phyloP scores from a whole-genome alignment of 2,329 filamentous ascomycete species.

The Diaporthe eres region DNA sequence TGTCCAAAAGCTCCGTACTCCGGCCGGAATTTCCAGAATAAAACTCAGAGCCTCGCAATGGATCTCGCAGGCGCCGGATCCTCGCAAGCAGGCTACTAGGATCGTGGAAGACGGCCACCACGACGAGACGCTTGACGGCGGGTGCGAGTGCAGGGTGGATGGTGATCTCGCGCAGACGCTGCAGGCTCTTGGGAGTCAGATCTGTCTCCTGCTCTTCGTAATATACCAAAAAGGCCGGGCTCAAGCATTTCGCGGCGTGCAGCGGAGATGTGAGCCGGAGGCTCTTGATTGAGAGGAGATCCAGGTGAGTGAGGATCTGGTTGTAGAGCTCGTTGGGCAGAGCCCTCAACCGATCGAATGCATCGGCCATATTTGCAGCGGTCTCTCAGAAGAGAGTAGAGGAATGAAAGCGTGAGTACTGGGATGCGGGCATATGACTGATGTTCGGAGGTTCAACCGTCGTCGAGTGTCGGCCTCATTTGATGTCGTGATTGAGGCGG shows the following conservation, averaged over 20 bases:
- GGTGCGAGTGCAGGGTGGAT: neutral
- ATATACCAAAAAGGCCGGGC: slow-evolving; percentile 21
- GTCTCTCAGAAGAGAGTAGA: neutral
- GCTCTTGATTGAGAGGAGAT: neutral
- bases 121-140: slow-evolving; percentile 16
- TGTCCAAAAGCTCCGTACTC: neutral
- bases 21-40: too few species aligned
- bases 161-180: slow-evolving; percentile 1
- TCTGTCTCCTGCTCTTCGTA: slow-evolving; percentile 22
- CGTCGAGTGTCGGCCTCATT: neutral
- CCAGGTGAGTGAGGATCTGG: neutral
- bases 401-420: too few species aligned
- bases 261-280: slow-evolving; percentile 15
- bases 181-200: neutral
- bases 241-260: slow-evolving; percentile 13
- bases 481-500: too few species aligned
- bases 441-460: neutral
- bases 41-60: neutral
- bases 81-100: neutral
- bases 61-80: slow-evolving; percentile 5
- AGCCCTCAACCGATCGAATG: neutral
- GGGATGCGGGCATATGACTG: neutral
- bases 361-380: neutral
- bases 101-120: slow-evolving; percentile 27
- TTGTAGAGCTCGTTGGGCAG: slow-evolving; percentile 30